Conservation (phyloP, 306 rosid species). For the Macrotyloma uniflorum region DNA sequence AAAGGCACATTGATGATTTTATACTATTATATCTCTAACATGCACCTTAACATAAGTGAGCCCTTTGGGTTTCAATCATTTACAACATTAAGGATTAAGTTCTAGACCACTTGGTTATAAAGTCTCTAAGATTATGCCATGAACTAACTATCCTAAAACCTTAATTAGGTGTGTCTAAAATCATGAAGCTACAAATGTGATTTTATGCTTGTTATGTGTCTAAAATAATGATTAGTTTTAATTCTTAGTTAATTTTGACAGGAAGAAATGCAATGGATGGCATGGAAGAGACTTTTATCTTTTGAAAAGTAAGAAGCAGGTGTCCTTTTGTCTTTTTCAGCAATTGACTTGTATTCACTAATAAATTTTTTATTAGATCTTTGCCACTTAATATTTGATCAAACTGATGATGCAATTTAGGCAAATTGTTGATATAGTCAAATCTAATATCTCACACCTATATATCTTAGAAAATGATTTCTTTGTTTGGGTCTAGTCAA, state of each 20-base stretch:
- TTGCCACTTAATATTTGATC: conserved; percentile 17
- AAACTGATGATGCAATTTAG: not conserved
- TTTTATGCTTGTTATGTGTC: not conserved
- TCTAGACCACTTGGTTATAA: conserved; percentile 19
- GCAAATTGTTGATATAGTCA: not conserved
- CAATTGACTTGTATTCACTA: not conserved
- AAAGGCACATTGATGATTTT: not conserved
- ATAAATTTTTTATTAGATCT: not conserved
- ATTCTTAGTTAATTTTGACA: conserved; percentile 44
- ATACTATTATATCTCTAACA: not conserved
- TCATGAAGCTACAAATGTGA: not conserved
- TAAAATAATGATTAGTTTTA: conserved; percentile 10
- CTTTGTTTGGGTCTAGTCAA: not conserved
- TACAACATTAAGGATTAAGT: not conserved
- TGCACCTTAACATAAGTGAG: not conserved
- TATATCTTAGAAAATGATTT: not conserved
- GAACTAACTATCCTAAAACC: not conserved
- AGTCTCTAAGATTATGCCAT: not conserved
- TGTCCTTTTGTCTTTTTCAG: not conserved
- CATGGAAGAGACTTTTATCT: conserved; percentile 80
- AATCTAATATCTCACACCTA: too few relatives aligned
- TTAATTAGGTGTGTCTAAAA: too few relatives aligned
- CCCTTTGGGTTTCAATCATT: not conserved
- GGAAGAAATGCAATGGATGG: conserved; percentile 96
- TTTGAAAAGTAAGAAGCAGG: conserved; percentile 81